A percentile compares a stretch with the other conserved stretches of the same genome.
These are phyloP conservation scores for Trichoderma erinaceum DNA, from an alignment of 495 filamentous ascomycete genomes.

Conservation along the genomic window DNA sequence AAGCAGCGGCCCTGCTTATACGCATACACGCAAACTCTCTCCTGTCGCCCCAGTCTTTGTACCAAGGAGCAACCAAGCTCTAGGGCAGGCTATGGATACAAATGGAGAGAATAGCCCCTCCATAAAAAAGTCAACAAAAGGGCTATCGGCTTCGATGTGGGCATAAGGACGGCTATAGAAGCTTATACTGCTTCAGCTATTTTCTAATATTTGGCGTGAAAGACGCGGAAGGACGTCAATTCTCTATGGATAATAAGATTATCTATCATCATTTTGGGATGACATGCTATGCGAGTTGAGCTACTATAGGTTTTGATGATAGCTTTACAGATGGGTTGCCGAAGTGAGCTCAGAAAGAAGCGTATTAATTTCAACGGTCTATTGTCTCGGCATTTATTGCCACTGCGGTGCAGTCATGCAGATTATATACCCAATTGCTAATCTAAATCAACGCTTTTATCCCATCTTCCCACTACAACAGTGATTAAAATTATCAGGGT, in stretches of 20 bases:
- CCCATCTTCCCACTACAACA: neutral
- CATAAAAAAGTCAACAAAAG: neutral
- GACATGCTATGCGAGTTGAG: no score
- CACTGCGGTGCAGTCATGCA: neutral
- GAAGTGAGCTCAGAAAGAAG: neutral
- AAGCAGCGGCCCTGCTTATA: neutral
- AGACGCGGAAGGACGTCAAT: no score
- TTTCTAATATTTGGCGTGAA: no score
- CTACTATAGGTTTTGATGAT: neutral
- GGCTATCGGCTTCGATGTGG: constrained; percentile 2
- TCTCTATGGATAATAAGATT: no score
- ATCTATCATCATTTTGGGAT: no score
- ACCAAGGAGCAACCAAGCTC: neutral
- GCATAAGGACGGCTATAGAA: neutral
- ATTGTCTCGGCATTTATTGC: neutral
- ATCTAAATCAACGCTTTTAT: neutral
- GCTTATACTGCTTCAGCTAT: neutral
- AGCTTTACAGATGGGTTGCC: neutral
- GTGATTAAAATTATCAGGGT: neutral
- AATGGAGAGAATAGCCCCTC: neutral
- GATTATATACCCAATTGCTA: neutral
- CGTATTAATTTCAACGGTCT: neutral
- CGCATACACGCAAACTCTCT: neutral
- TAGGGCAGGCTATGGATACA: neutral
- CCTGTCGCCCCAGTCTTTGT: neutral